phyloP scores from a whole-genome alignment of 2,329 filamentous ascomycete species.

The Aspergillus ibericus region DNA sequence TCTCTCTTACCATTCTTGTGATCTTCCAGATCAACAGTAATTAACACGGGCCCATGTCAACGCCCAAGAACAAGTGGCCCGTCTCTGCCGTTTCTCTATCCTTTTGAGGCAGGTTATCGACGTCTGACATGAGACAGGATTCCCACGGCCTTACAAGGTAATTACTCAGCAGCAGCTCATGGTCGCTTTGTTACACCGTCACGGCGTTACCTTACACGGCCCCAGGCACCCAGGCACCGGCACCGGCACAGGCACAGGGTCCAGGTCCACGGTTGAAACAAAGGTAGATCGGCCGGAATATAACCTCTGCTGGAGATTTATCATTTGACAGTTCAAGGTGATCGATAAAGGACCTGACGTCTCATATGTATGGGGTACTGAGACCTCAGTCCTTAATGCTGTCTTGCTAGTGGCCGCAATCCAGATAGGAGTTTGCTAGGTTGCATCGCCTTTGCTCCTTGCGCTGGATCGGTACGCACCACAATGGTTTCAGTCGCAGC shows the following conservation, averaged over 20 bases:
- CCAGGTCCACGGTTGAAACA: conserved; percentile 3
- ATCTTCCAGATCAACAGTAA: not conserved
- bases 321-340: not conserved
- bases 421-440: not conserved
- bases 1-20: not conserved
- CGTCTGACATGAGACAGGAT: not conserved
- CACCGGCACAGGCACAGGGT: not conserved
- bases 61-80: not conserved
- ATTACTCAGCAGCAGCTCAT: not conserved
- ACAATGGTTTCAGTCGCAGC: not conserved
- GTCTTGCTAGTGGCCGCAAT: not conserved
- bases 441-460: not conserved
- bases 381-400: not conserved
- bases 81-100: not conserved
- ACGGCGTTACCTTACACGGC: not conserved
- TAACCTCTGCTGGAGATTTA: not conserved
- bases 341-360: not conserved
- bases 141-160: not conserved
- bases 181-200: not conserved
- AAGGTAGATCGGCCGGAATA: not conserved
- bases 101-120: not conserved
- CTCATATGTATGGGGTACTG: not conserved
- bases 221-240: not conserved
- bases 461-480: not conserved
- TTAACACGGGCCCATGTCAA: not conserved